phyloP scores from a whole-genome alignment of 2,329 filamentous ascomycete genomes.

The Decorospora gaudefroyi region DNA sequence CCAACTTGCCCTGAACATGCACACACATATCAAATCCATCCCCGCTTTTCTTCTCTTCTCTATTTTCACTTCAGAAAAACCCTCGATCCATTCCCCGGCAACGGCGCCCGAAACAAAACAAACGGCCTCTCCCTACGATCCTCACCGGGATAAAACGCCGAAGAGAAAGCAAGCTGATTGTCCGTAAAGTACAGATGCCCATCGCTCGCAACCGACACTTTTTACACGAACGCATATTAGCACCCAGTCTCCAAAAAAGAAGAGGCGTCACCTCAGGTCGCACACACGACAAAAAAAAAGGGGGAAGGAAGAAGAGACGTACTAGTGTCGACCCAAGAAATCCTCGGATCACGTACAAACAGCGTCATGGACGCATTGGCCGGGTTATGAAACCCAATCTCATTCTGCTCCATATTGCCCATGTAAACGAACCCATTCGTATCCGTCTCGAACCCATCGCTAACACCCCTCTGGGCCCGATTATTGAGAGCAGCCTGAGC shows the following conservation, averaged over 20 bases:
- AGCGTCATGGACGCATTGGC: constrained; percentile 50
- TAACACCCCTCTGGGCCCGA: constrained; percentile 55
- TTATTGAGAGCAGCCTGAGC: constrained; percentile 52
- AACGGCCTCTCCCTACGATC: constrained; percentile 53
- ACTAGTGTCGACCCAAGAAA: constrained; percentile 58
- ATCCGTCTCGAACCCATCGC: constrained; percentile 59
- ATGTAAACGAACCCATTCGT: constrained; percentile 56
- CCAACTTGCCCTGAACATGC: too few species aligned
- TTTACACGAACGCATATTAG: background rate
- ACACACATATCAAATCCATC: too few species aligned
- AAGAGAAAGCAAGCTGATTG: constrained; percentile 54
- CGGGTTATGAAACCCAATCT: constrained; percentile 51
- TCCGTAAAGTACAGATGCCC: constrained; percentile 60
- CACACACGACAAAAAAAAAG: too few species aligned
- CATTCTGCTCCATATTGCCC: constrained; percentile 56
- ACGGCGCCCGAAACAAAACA: constrained; percentile 49
- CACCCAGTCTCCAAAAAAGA: background rate
- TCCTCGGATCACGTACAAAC: constrained; percentile 54
- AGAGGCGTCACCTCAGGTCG: too few species aligned
- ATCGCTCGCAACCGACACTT: constrained; percentile 50
- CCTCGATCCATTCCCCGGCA: constrained; percentile 52
- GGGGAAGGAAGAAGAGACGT: constrained; percentile 14
- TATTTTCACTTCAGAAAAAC: constrained; percentile 27
- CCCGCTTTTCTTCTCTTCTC: background rate
- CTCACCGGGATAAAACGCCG: constrained; percentile 48